Evolutionary conservation across 345 rosid species (phyloP).

Genomic region (Jatropha curcas): DNA sequence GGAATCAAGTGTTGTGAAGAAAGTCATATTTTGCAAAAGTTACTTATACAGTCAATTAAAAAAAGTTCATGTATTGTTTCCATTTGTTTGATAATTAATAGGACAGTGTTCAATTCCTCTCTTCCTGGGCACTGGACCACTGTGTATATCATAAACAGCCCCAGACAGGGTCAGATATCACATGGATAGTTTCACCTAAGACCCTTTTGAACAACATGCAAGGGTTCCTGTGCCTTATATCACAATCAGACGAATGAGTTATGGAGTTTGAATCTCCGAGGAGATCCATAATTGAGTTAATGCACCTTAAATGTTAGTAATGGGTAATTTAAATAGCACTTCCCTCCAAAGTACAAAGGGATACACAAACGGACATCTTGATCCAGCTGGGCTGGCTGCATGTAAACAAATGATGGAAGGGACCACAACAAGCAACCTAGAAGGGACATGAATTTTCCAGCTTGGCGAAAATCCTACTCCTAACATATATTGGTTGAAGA

Average conservation of each 20-base stretch:
- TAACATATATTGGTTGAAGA: too few species aligned
- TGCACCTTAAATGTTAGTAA: background rate
- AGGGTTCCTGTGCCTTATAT: background rate
- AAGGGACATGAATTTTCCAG: slow-evolving; percentile 15
- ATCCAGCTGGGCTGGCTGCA: slow-evolving; percentile 18
- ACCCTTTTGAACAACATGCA: background rate
- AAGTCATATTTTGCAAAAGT: too few species aligned
- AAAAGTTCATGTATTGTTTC: too few species aligned
- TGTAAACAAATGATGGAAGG: background rate
- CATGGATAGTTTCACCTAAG: background rate
- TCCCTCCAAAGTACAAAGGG: background rate
- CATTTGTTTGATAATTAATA: background rate
- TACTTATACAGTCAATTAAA: too few species aligned
- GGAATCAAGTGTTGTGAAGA: too few species aligned
- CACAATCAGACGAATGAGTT: background rate
- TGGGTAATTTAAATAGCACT: background rate
- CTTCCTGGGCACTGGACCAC: background rate
- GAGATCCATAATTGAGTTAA: background rate
- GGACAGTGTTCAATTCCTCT: background rate
- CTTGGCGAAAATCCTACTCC: slow-evolving; percentile 9
- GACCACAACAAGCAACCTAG: slow-evolving; percentile 4
- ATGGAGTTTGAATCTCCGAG: background rate
- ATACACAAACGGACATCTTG: background rate
- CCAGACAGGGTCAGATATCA: slow-evolving; percentile 1
- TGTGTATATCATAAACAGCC: background rate